Percentiles rank a stretch among this genome's conserved stretches.
phyloP scores from a whole-genome alignment of 768 basidiomycete species.

The Suillus hirtellus region DNA sequence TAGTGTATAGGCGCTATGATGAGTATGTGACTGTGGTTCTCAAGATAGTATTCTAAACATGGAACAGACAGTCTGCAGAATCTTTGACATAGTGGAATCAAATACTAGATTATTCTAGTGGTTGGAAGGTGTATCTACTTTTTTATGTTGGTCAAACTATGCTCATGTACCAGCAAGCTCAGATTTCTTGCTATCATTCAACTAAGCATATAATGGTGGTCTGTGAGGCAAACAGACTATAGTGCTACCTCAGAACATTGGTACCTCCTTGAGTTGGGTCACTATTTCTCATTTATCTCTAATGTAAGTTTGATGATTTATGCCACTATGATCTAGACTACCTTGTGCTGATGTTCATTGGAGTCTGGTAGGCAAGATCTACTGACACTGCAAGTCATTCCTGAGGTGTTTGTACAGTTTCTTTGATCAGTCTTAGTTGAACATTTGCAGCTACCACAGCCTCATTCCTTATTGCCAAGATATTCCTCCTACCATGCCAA shows the following conservation, averaged over 20 bases:
- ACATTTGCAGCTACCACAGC: slow-evolving; percentile 30
- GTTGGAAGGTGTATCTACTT: slow-evolving; percentile 25
- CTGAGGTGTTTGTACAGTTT: slow-evolving; percentile 23
- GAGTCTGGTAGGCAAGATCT: slow-evolving; percentile 34
- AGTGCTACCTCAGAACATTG: slow-evolving; percentile 35
- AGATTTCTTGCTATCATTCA: no score
- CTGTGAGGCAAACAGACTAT: no score
- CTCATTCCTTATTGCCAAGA: neutral
- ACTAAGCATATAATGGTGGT: no score
- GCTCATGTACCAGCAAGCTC: no score
- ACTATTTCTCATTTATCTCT: slow-evolving; percentile 36
- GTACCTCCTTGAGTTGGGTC: slow-evolving; percentile 35
- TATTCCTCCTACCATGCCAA: slow-evolving; percentile 45
- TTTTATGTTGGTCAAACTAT: no score
- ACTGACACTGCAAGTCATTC: neutral
- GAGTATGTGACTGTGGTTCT: slow-evolving; percentile 26
- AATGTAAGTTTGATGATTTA: slow-evolving; percentile 42
- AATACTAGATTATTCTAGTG: slow-evolving; percentile 32
- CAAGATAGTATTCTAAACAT: neutral
- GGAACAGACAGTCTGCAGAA: slow-evolving; percentile 37
- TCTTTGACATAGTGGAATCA: slow-evolving; percentile 38
- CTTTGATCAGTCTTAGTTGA: slow-evolving; percentile 43
- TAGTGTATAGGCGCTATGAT: slow-evolving; percentile 15
- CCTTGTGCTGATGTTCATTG: slow-evolving; percentile 45
- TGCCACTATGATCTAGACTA: slow-evolving; percentile 40